Evolutionary conservation across 495 filamentous ascomycete species (phyloP).

Genomic region (Talaromyces nanjingensis): DNA sequence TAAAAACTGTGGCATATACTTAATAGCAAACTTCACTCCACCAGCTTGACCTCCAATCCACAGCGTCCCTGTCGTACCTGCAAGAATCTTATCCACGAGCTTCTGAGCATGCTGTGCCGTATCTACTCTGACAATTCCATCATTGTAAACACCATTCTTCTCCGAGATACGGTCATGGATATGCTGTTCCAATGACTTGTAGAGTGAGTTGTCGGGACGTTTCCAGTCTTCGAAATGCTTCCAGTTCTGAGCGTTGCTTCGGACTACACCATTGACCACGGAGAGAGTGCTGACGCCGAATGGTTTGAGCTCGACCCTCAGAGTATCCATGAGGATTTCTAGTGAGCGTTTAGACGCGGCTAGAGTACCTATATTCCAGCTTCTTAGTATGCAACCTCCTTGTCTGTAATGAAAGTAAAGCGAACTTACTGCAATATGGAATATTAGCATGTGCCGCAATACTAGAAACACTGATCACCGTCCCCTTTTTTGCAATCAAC

Average conservation of each 20-base stretch:
- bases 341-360: constrained; percentile 48
- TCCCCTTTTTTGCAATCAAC: constrained; percentile 36
- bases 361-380: constrained; percentile 22
- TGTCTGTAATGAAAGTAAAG: background rate
- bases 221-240: constrained; percentile 8
- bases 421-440: constrained; percentile 30
- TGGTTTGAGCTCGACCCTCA: constrained; percentile 48
- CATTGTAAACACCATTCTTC: constrained; percentile 11
- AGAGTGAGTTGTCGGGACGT: constrained; percentile 12
- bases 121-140: background rate
- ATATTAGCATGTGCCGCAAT: constrained; percentile 36
- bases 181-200: constrained; percentile 16
- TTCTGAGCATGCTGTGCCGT: too few species aligned
- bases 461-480: constrained; percentile 42
- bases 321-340: constrained; percentile 30
- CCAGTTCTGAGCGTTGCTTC: constrained; percentile 7
- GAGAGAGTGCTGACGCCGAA: constrained; percentile 21
- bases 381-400: background rate
- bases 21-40: too few species aligned
- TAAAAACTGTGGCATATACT: too few species aligned
- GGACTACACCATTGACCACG: constrained; percentile 17
- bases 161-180: constrained; percentile 10
- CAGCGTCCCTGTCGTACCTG: too few species aligned
- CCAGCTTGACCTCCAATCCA: too few species aligned
- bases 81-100: too few species aligned